A percentile compares a stretch with the other conserved stretches of the same genome.
phyloP scores from a whole-genome alignment of 1,139 yeast species.

The Scheffersomyces titani region DNA sequence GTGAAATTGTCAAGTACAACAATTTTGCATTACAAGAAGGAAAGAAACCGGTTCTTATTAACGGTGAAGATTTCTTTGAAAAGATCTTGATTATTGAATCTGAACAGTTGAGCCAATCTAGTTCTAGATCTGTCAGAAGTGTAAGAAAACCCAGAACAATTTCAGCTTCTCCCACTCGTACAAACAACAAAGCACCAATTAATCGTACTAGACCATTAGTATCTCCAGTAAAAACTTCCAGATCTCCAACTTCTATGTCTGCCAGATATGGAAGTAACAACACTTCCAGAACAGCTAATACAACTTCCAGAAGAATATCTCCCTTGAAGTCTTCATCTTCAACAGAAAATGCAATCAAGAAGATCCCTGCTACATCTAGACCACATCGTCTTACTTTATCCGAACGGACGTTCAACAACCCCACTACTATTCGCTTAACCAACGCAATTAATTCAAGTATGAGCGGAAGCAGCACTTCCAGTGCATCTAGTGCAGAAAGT shows the following conservation, averaged over 20 bases:
- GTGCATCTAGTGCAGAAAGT: slow-evolving; percentile 17
- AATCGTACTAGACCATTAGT: not conserved
- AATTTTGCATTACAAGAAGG: slow-evolving; percentile 25
- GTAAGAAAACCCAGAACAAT: not conserved
- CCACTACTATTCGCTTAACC: slow-evolving; percentile 18
- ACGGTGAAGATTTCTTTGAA: slow-evolving; percentile 50
- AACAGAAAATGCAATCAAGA: not conserved
- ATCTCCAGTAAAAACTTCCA: slow-evolving; percentile 1
- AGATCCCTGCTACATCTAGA: not conserved
- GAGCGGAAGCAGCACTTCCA: slow-evolving; percentile 5
- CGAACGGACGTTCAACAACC: slow-evolving; percentile 8
- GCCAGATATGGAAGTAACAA: not conserved
- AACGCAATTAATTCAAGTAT: slow-evolving; percentile 17
- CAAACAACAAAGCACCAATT: not conserved
- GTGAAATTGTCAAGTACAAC: slow-evolving; percentile 51
- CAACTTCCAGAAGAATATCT: slow-evolving; percentile 7
- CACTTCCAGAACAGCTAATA: not conserved
- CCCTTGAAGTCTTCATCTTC: slow-evolving; percentile 8
- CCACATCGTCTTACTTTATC: not conserved
- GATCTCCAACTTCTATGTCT: slow-evolving; percentile 1
- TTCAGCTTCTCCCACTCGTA: not conserved
- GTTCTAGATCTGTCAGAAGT: slow-evolving; percentile 1
- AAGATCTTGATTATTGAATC: slow-evolving; percentile 44
- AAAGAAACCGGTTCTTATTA: slow-evolving; percentile 40
- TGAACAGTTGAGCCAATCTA: slow-evolving; percentile 22